Evolutionary conservation across 2,329 filamentous ascomycete genomes (phyloP).

Genomic region (Coniochaeta hoffmannii): DNA sequence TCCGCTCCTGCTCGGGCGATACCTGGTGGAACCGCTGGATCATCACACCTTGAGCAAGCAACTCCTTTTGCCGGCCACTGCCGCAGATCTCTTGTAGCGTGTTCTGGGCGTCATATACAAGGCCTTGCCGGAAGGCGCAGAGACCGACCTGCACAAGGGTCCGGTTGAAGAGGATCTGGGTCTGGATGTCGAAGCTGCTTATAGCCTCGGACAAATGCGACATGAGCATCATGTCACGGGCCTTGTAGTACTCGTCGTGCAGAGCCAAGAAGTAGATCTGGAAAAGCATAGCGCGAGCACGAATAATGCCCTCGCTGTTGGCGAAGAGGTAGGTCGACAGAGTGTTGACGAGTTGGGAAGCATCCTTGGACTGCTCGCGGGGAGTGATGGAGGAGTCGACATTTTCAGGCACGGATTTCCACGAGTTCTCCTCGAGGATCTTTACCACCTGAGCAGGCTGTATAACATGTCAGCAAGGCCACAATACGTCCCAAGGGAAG

Average conservation of each 20-base stretch:
- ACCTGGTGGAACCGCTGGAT: constrained; percentile 96
- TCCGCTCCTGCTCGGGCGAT: constrained; percentile 92
- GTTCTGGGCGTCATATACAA: constrained; percentile 96
- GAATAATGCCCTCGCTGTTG: constrained; percentile 91
- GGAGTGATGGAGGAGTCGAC: constrained; percentile 78
- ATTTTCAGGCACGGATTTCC: constrained; percentile 66
- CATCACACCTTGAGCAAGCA: constrained; percentile 95
- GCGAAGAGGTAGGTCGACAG: constrained; percentile 94
- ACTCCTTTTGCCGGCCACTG: constrained; percentile 94
- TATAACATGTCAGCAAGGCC: background rate
- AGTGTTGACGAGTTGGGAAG: constrained; percentile 68
- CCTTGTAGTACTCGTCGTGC: constrained; percentile 96
- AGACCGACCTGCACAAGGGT: constrained; percentile 96
- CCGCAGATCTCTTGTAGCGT: constrained; percentile 97
- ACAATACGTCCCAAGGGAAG: background rate
- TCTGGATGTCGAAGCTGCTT: constrained; percentile 90
- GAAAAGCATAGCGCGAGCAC: constrained; percentile 93
- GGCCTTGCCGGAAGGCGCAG: constrained; percentile 93
- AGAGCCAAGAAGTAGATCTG: constrained; percentile 98
- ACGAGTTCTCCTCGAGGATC: constrained; percentile 90
- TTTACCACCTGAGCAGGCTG: constrained; percentile 83
- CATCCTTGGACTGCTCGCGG: constrained; percentile 59
- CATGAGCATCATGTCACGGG: constrained; percentile 99
- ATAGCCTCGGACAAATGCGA: constrained; percentile 98
- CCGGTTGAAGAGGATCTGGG: constrained; percentile 97